phyloP scores from a whole-genome alignment of 345 rosid species.

The Citrus australasica region DNA sequence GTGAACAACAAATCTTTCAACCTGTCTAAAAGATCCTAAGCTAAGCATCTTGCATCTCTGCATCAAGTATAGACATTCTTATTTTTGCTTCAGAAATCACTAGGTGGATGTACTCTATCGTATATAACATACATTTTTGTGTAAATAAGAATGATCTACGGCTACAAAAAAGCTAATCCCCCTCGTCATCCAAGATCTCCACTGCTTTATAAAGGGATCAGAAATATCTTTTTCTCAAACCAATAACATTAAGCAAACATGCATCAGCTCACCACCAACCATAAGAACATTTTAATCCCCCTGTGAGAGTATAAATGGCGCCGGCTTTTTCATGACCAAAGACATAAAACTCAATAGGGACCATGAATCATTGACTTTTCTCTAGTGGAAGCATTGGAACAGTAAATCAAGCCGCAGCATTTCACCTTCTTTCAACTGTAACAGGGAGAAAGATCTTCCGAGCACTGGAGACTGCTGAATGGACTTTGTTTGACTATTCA shows the following conservation, averaged over 20 bases:
- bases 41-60: not conserved
- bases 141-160: slow-evolving; percentile 5
- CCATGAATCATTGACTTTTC: not conserved
- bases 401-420: not conserved
- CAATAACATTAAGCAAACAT: not conserved
- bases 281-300: slow-evolving; percentile 14
- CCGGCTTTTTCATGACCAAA: not conserved
- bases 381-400: not conserved
- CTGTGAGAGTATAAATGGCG: not conserved
- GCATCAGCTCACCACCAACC: slow-evolving; percentile 1
- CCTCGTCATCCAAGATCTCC: slow-evolving; percentile 13
- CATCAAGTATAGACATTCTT: not conserved
- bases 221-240: slow-evolving; percentile 1
- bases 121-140: slow-evolving; percentile 10
- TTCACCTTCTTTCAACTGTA: slow-evolving; percentile 13
- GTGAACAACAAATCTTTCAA: not conserved
- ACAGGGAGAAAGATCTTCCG: not conserved
- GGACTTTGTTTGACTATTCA: slow-evolving; percentile 15
- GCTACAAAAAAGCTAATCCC: slow-evolving; percentile 21
- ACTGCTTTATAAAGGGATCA: not conserved
- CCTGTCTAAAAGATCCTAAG: not conserved
- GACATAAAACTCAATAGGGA: not conserved
- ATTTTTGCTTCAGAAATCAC: not conserved
- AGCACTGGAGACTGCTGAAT: slow-evolving; percentile 3
- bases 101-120: not conserved